phyloP scores from a whole-genome alignment of 2,329 filamentous ascomycete genomes.

The Eutypa lata region DNA sequence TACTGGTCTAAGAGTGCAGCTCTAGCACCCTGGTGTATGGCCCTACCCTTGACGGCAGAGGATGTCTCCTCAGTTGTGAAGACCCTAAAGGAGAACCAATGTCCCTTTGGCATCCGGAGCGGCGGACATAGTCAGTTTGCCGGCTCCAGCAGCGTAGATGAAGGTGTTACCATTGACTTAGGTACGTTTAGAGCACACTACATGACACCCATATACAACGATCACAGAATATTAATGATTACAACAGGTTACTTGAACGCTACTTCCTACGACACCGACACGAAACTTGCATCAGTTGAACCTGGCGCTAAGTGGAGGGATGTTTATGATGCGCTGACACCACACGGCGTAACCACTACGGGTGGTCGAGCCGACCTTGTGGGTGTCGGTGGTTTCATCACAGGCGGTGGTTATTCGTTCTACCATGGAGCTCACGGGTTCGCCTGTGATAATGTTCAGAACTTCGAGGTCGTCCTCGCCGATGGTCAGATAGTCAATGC shows the following conservation, averaged over 20 bases:
- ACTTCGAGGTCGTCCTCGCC: slow-evolving; percentile 40
- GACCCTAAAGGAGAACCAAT: slow-evolving; percentile 26
- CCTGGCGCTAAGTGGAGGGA: slow-evolving; percentile 25
- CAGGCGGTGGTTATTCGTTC: slow-evolving; percentile 27
- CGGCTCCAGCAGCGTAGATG: slow-evolving; percentile 18
- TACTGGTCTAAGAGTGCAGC: slow-evolving; percentile 37
- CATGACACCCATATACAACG: not conserved
- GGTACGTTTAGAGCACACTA: slow-evolving; percentile 5
- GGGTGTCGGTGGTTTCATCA: slow-evolving; percentile 25
- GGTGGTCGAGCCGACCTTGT: slow-evolving; percentile 24
- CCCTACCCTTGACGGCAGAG: slow-evolving; percentile 27
- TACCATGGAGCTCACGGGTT: slow-evolving; percentile 30
- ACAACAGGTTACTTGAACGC: slow-evolving; percentile 24
- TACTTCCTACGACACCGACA: slow-evolving; percentile 26
- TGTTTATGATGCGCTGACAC: slow-evolving; percentile 20
- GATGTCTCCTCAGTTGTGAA: slow-evolving; percentile 36
- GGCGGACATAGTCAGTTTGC: slow-evolving; percentile 25
- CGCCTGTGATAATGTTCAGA: slow-evolving; percentile 36
- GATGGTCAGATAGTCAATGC: slow-evolving; percentile 37
- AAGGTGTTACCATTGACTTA: slow-evolving; percentile 24
- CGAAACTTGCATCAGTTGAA: slow-evolving; percentile 27
- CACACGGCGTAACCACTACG: slow-evolving; percentile 21
- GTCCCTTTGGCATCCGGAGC: slow-evolving; percentile 14
- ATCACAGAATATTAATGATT: not conserved
- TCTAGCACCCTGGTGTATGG: slow-evolving; percentile 33